phyloP scores from a whole-genome alignment of 768 basidiomycete genomes.

The Pulveroboletus sp. region DNA sequence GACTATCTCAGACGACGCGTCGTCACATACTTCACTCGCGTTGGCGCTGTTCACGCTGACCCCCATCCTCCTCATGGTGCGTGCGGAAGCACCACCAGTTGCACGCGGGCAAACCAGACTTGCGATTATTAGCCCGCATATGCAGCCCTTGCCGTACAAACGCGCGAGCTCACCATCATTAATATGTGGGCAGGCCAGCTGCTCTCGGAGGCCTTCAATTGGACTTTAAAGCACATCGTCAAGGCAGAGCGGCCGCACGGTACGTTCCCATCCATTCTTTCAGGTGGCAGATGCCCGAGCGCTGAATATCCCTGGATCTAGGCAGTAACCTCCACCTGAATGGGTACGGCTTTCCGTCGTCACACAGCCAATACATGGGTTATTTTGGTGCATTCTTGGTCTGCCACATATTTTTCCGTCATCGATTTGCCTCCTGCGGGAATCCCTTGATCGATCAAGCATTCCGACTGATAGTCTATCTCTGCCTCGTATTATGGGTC shows the following conservation, averaged over 20 bases:
- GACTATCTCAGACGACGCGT: conserved; percentile 49
- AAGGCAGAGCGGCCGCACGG: conserved; percentile 67
- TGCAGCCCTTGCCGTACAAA: conserved; percentile 66
- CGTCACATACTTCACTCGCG: conserved; percentile 50
- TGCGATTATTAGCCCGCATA: conserved; percentile 59
- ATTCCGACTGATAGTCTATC: conserved; percentile 45
- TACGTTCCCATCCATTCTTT: conserved; percentile 28
- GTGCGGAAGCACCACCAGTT: conserved; percentile 4
- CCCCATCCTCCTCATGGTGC: conserved; percentile 70
- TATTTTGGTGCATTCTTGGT: conserved; percentile 76
- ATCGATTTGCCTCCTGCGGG: conserved; percentile 58
- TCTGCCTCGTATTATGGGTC: conserved; percentile 52
- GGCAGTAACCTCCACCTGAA: conserved; percentile 29
- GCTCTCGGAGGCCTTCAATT: conserved; percentile 65
- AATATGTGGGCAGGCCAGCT: conserved; percentile 83
- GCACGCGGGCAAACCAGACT: conserved; percentile 1
- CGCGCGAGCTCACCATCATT: conserved; percentile 74
- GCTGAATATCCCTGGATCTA: conserved; percentile 7
- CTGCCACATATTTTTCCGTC: conserved; percentile 67
- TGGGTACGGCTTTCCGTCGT: conserved; percentile 85
- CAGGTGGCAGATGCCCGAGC: background rate
- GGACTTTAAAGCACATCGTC: conserved; percentile 58
- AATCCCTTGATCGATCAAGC: conserved; percentile 45
- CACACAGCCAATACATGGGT: conserved; percentile 88
- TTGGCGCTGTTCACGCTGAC: conserved; percentile 63